Conservation (phyloP, 768 basidiomycete genomes). For the Rubroboletus pulcherrimus region DNA sequence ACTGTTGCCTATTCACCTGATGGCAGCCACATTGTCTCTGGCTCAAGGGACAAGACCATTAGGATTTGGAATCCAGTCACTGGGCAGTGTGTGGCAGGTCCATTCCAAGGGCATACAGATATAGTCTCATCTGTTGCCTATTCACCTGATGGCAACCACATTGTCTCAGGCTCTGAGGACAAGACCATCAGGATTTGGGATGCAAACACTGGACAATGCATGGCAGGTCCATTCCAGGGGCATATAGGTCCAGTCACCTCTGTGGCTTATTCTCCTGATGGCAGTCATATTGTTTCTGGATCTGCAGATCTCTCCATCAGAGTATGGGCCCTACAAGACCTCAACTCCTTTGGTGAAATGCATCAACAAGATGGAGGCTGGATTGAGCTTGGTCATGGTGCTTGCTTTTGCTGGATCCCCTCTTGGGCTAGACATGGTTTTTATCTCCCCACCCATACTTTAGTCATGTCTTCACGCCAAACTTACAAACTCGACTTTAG, state of each 20-base stretch:
- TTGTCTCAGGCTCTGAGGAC: constrained; percentile 20
- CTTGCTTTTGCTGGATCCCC: constrained; percentile 17
- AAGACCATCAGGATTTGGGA: constrained; percentile 17
- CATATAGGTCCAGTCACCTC: constrained; percentile 2
- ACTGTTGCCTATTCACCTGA: constrained; percentile 24
- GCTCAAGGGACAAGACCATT: constrained; percentile 23
- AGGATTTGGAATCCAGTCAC: constrained; percentile 18
- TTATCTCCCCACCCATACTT: constrained; percentile 13
- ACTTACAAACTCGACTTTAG: constrained; percentile 12
- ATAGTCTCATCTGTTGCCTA: constrained; percentile 9
- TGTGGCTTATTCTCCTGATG: constrained; percentile 18
- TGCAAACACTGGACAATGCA: constrained; percentile 13
- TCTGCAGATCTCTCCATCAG: constrained; percentile 13
- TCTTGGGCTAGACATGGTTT: constrained; percentile 17
- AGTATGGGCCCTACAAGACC: constrained; percentile 2
- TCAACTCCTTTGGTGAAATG: neutral
- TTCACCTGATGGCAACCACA: constrained; percentile 15
- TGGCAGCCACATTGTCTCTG: constrained; percentile 21
- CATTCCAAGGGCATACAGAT: constrained; percentile 20
- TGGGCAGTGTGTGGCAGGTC: constrained; percentile 19
- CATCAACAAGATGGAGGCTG: constrained; percentile 13
- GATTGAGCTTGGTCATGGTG: constrained; percentile 10
- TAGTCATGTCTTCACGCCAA: constrained; percentile 11
- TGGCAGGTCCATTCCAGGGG: constrained; percentile 14
- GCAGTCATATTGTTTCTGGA: constrained; percentile 15